Evolutionary conservation across 2,329 filamentous ascomycete species (phyloP).

Genomic region (Xylariaceae sp.): DNA sequence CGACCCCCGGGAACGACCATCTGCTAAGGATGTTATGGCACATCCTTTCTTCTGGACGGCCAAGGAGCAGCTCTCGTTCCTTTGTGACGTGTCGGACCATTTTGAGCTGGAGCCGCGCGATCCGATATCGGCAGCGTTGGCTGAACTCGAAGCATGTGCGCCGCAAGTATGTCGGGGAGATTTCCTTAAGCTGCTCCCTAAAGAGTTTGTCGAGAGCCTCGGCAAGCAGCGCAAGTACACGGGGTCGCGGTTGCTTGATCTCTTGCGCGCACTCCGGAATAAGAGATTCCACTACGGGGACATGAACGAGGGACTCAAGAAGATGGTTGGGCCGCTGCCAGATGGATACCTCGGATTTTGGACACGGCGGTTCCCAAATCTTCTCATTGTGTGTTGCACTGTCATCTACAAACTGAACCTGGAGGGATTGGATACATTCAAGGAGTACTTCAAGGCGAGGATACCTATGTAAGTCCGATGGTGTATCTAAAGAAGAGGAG

Average conservation of each 20-base stretch:
- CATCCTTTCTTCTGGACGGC: slow-evolving; percentile 97
- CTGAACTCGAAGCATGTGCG: slow-evolving; percentile 53
- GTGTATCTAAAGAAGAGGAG: too few species aligned
- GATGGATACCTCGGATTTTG: slow-evolving; percentile 83
- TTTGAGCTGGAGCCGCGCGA: slow-evolving; percentile 91
- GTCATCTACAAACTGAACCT: slow-evolving; percentile 65
- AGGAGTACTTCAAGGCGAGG: slow-evolving; percentile 56
- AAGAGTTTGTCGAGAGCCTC: slow-evolving; percentile 80
- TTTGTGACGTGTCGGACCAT: slow-evolving; percentile 95
- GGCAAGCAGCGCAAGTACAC: slow-evolving; percentile 96
- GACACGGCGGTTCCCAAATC: slow-evolving; percentile 71
- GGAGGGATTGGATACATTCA: slow-evolving; percentile 62
- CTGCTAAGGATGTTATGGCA: slow-evolving; percentile 45
- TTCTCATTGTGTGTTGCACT: slow-evolving; percentile 76
- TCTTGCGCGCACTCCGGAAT: slow-evolving; percentile 84
- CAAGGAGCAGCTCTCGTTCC: slow-evolving; percentile 82
- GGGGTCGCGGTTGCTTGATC: slow-evolving; percentile 74
- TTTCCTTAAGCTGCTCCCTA: slow-evolving; percentile 73
- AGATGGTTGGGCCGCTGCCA: slow-evolving; percentile 65
- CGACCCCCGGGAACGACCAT: slow-evolving; percentile 54
- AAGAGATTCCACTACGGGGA: slow-evolving; percentile 99
- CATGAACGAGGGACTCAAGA: slow-evolving; percentile 75
- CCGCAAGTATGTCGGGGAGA: slow-evolving; percentile 59
- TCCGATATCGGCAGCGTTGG: slow-evolving; percentile 66
- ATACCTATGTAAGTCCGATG: slow-evolving; percentile 19